These are phyloP conservation scores for Hemisphaericaspora subhashii DNA, from an alignment of 1,139 yeast species.

Conservation along the genomic window DNA sequence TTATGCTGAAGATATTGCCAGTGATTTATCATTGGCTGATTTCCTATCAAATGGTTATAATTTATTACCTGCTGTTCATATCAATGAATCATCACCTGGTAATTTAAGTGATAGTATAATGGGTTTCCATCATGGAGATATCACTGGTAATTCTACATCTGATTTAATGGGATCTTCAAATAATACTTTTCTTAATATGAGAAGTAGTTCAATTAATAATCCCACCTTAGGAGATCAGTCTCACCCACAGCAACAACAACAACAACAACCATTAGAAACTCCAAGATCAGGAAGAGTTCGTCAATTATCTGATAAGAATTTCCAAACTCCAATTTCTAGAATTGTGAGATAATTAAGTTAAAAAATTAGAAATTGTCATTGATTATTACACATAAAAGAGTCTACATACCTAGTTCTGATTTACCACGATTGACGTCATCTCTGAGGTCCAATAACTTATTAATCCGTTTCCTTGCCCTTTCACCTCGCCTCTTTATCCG, in stretches of 20 bases:
- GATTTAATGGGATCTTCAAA: slow-evolving; percentile 31
- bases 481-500: slow-evolving; percentile 45
- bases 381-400: background rate
- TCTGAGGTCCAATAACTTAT: slow-evolving; percentile 1
- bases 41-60: slow-evolving; percentile 40
- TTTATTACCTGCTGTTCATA: slow-evolving; percentile 12
- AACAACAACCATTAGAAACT: slow-evolving; percentile 28
- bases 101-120: slow-evolving; percentile 30
- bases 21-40: slow-evolving; percentile 25
- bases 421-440: slow-evolving; percentile 3
- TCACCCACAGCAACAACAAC: too few relatives aligned
- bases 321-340: slow-evolving; percentile 45
- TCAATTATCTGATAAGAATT: slow-evolving; percentile 40
- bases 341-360: slow-evolving; percentile 35
- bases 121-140: slow-evolving; percentile 25
- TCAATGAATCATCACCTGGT: slow-evolving; percentile 16
- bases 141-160: slow-evolving; percentile 32
- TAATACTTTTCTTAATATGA: slow-evolving; percentile 26
- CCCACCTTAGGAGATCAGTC: slow-evolving; percentile 1
- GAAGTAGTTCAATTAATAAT: slow-evolving; percentile 21
- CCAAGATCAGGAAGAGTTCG: slow-evolving; percentile 41
- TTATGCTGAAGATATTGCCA: slow-evolving; percentile 13
- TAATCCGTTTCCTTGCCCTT: slow-evolving; percentile 10
- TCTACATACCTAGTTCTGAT: slow-evolving; percentile 3
- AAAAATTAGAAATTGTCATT: background rate